Conservation (phyloP, 2,329 filamentous ascomycete genomes). For the Tolypocladium tropicale region DNA sequence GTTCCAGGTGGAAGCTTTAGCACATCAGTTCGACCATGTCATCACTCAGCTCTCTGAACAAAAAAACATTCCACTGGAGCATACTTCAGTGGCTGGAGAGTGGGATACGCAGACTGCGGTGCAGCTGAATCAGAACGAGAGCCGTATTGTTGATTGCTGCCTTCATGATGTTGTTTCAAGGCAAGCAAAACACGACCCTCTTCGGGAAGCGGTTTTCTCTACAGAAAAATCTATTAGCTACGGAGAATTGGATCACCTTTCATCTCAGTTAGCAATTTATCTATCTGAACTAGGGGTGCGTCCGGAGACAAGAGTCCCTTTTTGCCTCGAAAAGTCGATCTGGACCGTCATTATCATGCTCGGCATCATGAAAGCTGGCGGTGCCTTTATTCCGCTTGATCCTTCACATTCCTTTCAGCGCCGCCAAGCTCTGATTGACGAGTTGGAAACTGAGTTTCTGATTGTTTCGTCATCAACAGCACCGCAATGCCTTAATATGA, state of each 20-base stretch:
- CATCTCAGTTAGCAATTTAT: conserved; percentile 23
- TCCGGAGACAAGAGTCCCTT: neutral
- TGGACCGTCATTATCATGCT: conserved; percentile 4
- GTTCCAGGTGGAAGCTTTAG: conserved; percentile 1
- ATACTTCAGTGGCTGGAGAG: neutral
- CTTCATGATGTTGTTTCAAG: conserved; percentile 30
- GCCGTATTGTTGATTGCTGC: conserved; percentile 10
- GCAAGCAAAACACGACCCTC: conserved; percentile 20
- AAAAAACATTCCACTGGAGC: neutral
- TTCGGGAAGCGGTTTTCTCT: conserved; percentile 25
- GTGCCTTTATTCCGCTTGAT: conserved; percentile 4
- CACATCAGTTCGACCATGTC: conserved; percentile 1
- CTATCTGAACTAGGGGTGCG: conserved; percentile 11
- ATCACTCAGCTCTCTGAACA: neutral
- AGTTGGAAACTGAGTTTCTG: neutral
- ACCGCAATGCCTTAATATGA: neutral
- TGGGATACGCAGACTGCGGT: conserved; percentile 1
- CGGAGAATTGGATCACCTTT: conserved; percentile 24
- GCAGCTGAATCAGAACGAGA: neutral
- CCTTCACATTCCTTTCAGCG: neutral
- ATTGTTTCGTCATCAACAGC: neutral
- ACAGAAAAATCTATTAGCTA: conserved; percentile 34
- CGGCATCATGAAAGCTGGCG: conserved; percentile 7
- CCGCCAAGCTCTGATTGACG: neutral
- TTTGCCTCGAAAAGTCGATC: conserved; percentile 8